Percentiles rank a stretch among this genome's conserved stretches.
Evolutionary conservation across 768 basidiomycete species (phyloP).

Genomic region (Tricholoma matsutake): DNA sequence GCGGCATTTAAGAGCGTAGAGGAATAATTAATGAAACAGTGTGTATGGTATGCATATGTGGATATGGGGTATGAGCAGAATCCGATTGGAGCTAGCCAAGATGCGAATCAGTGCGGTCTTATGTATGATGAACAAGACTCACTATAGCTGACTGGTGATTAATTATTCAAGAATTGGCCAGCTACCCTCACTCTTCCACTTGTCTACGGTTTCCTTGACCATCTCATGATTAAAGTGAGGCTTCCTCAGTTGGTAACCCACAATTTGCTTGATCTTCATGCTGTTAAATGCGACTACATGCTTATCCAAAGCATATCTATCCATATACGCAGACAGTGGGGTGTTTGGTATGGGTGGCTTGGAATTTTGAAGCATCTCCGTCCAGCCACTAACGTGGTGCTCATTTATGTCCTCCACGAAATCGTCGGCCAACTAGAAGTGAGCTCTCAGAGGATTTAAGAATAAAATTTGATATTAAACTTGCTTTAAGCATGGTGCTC

Average conservation of each 20-base stretch:
- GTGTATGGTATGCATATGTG: not conserved
- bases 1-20: not conserved
- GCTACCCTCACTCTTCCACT: conserved; percentile 72
- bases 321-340: conserved; percentile 77
- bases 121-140: not conserved
- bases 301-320: conserved; percentile 67
- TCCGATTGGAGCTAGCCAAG: not conserved
- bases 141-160: not conserved
- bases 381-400: conserved; percentile 79
- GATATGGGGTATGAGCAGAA: not conserved
- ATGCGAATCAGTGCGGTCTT: not conserved
- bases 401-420: conserved; percentile 82
- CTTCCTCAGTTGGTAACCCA: conserved; percentile 62
- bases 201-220: conserved; percentile 69
- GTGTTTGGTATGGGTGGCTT: conserved; percentile 70
- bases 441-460: not conserved
- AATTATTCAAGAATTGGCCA: conserved; percentile 43
- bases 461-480: conserved; percentile 7
- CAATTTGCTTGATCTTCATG: conserved; percentile 66
- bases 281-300: conserved; percentile 68
- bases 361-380: conserved; percentile 70
- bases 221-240: conserved; percentile 62
- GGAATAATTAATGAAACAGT: not conserved
- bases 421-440: conserved; percentile 60
- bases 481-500: conserved; percentile 64